Evolutionary conservation across 2,329 filamentous ascomycete species (phyloP).

Genomic region (Bipolaris victoriae): DNA sequence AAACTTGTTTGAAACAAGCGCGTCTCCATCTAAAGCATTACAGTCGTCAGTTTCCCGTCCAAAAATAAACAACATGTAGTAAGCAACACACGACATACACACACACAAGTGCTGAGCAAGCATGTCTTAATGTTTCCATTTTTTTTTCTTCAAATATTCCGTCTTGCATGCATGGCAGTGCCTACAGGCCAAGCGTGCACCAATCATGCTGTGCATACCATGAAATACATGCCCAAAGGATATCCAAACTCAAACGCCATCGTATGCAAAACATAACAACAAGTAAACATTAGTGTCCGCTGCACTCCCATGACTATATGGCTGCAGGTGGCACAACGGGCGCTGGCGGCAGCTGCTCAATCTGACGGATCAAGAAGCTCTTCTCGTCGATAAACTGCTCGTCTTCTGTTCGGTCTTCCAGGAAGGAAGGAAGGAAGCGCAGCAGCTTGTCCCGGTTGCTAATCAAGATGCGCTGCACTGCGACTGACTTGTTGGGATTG

Average conservation of each 20-base stretch:
- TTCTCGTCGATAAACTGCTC: conserved; percentile 99
- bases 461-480: conserved; percentile 92
- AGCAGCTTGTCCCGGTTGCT: conserved; percentile 94
- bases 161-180: not conserved
- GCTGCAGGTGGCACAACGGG: conserved; percentile 35
- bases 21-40: too few species aligned
- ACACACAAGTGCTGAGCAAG: not conserved
- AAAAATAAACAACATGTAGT: not conserved
- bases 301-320: conserved; percentile 11
- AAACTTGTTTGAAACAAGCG: too few species aligned
- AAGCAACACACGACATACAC: not conserved
- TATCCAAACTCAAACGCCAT: conserved; percentile 16
- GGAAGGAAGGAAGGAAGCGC: conserved; percentile 85
- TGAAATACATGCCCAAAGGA: conserved; percentile 6
- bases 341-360: conserved; percentile 58
- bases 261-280: conserved; percentile 12
- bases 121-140: not conserved
- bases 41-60: not conserved
- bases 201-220: conserved; percentile 9
- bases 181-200: not conserved
- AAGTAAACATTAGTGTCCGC: not conserved
- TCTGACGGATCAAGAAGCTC: conserved; percentile 95
- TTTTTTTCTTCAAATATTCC: not conserved
- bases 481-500: conserved; percentile 96
- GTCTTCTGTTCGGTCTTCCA: conserved; percentile 94